phyloP scores from a whole-genome alignment of 1,139 yeast species.

The Hemisphaericaspora xylofermentans region DNA sequence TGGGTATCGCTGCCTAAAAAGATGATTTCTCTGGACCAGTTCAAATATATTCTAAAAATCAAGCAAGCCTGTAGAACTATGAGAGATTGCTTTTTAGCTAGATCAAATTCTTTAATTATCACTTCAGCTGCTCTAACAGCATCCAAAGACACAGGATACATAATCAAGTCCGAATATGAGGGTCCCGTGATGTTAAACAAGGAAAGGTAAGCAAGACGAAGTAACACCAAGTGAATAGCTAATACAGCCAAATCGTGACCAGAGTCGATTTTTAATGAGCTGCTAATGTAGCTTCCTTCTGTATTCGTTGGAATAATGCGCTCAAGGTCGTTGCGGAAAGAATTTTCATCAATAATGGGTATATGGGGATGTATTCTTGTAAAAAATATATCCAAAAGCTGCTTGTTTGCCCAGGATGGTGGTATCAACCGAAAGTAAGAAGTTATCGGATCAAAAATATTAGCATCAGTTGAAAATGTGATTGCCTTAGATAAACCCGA shows the following conservation, averaged over 20 bases:
- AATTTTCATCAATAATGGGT: conserved; percentile 47
- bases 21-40: conserved; percentile 30
- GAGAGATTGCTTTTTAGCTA: conserved; percentile 41
- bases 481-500: conserved; percentile 4
- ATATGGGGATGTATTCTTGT: conserved; percentile 39
- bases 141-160: conserved; percentile 31
- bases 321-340: conserved; percentile 20
- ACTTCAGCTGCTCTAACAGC: conserved; percentile 29
- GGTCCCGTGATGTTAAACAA: conserved; percentile 13
- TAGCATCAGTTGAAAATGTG: conserved; percentile 6
- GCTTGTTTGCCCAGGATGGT: conserved; percentile 10
- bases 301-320: conserved; percentile 16
- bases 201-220: conserved; percentile 29
- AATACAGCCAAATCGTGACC: conserved; percentile 28
- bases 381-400: conserved; percentile 31
- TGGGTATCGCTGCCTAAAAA: conserved; percentile 17
- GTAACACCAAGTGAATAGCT: conserved; percentile 25
- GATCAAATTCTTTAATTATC: conserved; percentile 37
- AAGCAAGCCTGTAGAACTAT: conserved; percentile 48
- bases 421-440: conserved; percentile 12
- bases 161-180: conserved; percentile 13
- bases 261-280: conserved; percentile 22
- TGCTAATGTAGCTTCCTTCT: conserved; percentile 16
- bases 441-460: conserved; percentile 10
- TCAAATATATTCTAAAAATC: conserved; percentile 27